Evolutionary conservation across 2,329 filamentous ascomycete genomes (phyloP).

Genomic region (Trichoderma sp.): DNA sequence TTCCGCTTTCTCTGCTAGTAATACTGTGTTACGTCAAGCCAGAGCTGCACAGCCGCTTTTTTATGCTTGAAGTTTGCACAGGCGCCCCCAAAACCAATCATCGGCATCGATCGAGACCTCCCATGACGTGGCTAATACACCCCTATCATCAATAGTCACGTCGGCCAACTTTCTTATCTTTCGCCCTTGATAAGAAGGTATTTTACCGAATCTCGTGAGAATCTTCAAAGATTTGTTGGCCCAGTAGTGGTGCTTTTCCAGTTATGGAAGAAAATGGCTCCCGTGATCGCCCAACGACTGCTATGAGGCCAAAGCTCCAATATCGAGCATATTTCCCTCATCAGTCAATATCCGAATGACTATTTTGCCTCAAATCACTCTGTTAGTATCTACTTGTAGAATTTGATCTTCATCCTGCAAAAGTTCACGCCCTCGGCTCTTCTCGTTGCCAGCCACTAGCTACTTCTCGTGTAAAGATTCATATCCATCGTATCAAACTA

Average conservation of each 20-base stretch:
- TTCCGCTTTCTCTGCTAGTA: background rate
- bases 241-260: background rate
- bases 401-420: background rate
- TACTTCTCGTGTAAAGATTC: background rate
- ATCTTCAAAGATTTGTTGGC: background rate
- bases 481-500: background rate
- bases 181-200: background rate
- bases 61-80: background rate
- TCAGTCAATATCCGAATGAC: background rate
- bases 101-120: background rate
- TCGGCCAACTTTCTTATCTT: background rate
- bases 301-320: constrained; percentile 14
- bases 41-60: background rate
- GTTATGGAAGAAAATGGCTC: background rate
- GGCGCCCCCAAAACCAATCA: background rate
- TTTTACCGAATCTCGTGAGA: background rate
- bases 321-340: constrained; percentile 23
- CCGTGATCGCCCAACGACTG: constrained; percentile 13
- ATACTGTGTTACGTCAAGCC: background rate
- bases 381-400: background rate
- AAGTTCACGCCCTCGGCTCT: no score
- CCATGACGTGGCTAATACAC: background rate
- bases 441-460: background rate
- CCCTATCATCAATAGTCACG: background rate
- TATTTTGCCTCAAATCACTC: background rate